A percentile compares a stretch with the other conserved stretches of the same genome.
These are phyloP conservation scores for Ogataea nakhonphanomensis DNA, from an alignment of 805 yeast genomes.

Conservation along the genomic window DNA sequence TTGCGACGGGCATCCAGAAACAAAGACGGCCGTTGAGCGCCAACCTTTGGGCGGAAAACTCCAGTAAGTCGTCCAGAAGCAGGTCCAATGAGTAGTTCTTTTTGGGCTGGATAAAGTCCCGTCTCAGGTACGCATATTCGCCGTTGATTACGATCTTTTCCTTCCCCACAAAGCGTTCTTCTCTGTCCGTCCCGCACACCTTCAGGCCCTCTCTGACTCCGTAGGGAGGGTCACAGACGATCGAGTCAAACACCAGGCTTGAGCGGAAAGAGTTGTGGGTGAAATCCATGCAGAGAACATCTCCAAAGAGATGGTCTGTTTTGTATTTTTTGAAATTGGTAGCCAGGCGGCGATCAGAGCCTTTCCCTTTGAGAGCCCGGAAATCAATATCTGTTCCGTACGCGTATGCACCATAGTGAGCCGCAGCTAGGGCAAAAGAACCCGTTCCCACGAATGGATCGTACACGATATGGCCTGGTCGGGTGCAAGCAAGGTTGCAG, in stretches of 20 bases:
- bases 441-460: slow-evolving; percentile 99
- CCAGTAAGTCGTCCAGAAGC: slow-evolving; percentile 71
- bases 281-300: slow-evolving; percentile 88
- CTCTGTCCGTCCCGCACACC: slow-evolving; percentile 76
- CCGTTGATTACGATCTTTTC: slow-evolving; percentile 77
- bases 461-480: slow-evolving; percentile 62
- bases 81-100: slow-evolving; percentile 81
- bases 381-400: slow-evolving; percentile 92
- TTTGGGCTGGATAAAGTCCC: slow-evolving; percentile 89
- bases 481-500: slow-evolving; percentile 80
- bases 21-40: slow-evolving; percentile 77
- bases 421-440: slow-evolving; percentile 85
- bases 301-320: slow-evolving; percentile 56
- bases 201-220: slow-evolving; percentile 95
- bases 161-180: slow-evolving; percentile 62
- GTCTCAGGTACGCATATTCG: slow-evolving; percentile 66
- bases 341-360: slow-evolving; percentile 31
- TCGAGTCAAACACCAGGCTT: slow-evolving; percentile 65
- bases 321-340: slow-evolving; percentile 77
- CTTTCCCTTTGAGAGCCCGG: slow-evolving; percentile 69
- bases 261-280: slow-evolving; percentile 80
- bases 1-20: slow-evolving; percentile 98
- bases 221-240: slow-evolving; percentile 96
- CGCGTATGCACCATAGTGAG: slow-evolving; percentile 74
- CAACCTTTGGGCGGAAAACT: slow-evolving; percentile 68